Percentiles rank a stretch among this genome's conserved stretches.
These are phyloP conservation scores for Sugiyamaella pinicola DNA, from an alignment of 1,139 yeast species.

Conservation along the genomic window DNA sequence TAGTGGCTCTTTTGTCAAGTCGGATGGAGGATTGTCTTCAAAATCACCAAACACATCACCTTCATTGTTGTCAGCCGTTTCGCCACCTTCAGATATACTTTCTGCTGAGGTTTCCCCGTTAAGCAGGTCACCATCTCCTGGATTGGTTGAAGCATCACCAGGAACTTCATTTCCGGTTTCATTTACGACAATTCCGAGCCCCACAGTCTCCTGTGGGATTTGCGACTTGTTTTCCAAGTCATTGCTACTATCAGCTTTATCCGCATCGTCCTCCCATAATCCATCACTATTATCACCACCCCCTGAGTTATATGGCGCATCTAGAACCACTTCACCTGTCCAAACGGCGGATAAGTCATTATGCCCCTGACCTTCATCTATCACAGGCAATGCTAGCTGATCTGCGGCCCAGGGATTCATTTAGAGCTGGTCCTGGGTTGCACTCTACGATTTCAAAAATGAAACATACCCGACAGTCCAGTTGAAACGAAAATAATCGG, in stretches of 20 bases:
- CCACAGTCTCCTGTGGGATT: not conserved
- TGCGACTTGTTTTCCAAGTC: not conserved
- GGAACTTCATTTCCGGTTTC: not conserved
- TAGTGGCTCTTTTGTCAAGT: no score
- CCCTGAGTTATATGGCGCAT: constrained; percentile 9
- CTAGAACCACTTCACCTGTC: not conserved
- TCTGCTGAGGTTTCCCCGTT: not conserved
- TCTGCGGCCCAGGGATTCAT: constrained; percentile 17
- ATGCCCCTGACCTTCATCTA: constrained; percentile 1
- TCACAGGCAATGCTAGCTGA: not conserved
- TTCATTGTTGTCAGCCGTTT: constrained; percentile 12
- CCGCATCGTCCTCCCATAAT: not conserved
- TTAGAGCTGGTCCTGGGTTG: not conserved
- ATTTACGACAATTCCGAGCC: not conserved
- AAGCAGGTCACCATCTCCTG: not conserved
- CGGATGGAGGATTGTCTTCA: not conserved
- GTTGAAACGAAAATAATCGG: no score
- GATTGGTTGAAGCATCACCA: not conserved
- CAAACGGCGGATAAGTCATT: constrained; percentile 11
- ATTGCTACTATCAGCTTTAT: not conserved
- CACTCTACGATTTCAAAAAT: not conserved
- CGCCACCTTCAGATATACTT: not conserved
- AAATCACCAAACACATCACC: constrained; percentile 31
- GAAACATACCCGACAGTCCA: not conserved
- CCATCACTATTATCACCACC: not conserved